Conservation (phyloP, 441 rosid genomes). For the Euphorbia schlechtendalii region DNA sequence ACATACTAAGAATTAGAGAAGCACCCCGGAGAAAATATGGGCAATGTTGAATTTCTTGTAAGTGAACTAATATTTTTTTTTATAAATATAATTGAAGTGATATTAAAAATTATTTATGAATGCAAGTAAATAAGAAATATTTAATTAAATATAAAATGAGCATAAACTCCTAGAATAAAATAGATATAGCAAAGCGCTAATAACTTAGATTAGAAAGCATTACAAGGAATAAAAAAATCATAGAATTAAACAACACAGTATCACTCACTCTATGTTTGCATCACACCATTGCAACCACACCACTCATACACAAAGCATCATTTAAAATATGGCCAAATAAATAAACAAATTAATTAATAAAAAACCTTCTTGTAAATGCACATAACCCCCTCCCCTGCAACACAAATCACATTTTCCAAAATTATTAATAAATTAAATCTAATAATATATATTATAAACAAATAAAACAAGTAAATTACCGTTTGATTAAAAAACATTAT, state of each 20-base stretch:
- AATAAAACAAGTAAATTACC: not conserved
- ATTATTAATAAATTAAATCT: not conserved
- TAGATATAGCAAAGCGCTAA: not conserved
- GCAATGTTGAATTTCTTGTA: no score
- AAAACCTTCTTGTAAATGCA: not conserved
- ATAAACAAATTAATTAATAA: not conserved
- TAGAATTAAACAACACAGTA: not conserved
- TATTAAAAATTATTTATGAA: no score
- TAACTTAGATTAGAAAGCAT: not conserved
- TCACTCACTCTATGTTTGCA: no score
- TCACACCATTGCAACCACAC: not conserved
- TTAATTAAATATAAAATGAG: not conserved
- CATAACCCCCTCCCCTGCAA: not conserved
- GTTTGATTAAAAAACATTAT: slow-evolving; percentile 62
- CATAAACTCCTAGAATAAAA: no score
- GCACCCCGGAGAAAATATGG: no score
- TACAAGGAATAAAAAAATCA: not conserved
- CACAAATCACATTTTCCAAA: not conserved
- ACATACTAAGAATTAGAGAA: no score
- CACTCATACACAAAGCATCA: not conserved
- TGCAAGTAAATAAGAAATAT: not conserved
- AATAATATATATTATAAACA: not conserved
- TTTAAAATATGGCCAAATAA: not conserved
- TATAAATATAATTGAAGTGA: no score
- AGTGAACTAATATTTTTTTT: no score